A percentile compares a stretch with the other conserved stretches of the same genome.
phyloP scores from a whole-genome alignment of 805 yeast genomes.

The Cyberlindnera maritima region DNA sequence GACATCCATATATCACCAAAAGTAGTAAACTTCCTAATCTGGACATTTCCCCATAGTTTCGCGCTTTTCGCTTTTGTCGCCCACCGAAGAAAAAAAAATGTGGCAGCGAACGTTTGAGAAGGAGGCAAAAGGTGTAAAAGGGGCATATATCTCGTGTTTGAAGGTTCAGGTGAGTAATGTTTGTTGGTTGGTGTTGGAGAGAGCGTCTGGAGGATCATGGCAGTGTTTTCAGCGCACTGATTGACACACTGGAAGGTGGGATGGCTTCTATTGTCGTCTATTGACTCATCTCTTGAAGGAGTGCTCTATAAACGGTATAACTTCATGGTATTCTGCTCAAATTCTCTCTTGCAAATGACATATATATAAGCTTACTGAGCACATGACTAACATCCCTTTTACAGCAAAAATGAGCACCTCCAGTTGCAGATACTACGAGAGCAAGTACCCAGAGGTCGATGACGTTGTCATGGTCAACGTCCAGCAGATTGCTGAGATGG shows the following conservation, averaged over 20 bases:
- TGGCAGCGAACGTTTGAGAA: neutral
- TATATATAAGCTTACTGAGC: too few relatives aligned
- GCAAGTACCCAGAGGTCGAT: conserved; percentile 97
- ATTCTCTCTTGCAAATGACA: too few relatives aligned
- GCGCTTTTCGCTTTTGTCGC: conserved; percentile 1
- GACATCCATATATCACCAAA: too few relatives aligned
- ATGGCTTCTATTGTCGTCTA: too few relatives aligned
- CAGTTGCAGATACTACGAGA: conserved; percentile 94
- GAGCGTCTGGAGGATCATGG: neutral
- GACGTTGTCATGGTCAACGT: conserved; percentile 99
- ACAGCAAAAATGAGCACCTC: conserved; percentile 64
- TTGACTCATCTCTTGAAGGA: too few relatives aligned
- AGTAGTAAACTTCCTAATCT: neutral
- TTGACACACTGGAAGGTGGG: too few relatives aligned
- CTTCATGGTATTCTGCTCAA: too few relatives aligned
- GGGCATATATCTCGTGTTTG: neutral
- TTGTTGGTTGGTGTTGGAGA: neutral
- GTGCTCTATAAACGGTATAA: too few relatives aligned
- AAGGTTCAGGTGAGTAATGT: too few relatives aligned
- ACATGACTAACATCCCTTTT: neutral
- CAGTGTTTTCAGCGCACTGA: neutral
- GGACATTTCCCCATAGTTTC: neutral
- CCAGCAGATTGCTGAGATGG: conserved; percentile 98
- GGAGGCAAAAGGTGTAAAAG: neutral
- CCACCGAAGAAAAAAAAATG: conserved; percentile 1